Percentiles rank a stretch among this genome's conserved stretches.
phyloP scores from a whole-genome alignment of 2,329 filamentous ascomycete genomes.

The Pseudogymnoascus sp. region DNA sequence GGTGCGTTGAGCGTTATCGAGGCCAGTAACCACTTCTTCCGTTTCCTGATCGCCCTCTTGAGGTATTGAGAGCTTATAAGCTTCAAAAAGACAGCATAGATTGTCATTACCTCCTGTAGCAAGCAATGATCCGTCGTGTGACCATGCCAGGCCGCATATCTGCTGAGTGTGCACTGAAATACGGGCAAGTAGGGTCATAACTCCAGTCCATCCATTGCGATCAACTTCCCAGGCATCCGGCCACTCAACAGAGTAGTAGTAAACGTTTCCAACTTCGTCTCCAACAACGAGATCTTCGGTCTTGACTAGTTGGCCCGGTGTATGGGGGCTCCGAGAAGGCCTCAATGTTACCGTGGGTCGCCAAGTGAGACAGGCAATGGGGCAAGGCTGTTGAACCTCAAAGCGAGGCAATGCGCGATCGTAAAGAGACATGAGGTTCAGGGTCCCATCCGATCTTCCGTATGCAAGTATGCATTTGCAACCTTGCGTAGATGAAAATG shows the following conservation, averaged over 20 bases:
- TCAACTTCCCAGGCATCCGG: slow-evolving; percentile 55
- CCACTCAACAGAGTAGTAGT: slow-evolving; percentile 91
- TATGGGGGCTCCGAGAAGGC: slow-evolving; percentile 42
- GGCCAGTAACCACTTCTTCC: slow-evolving; percentile 19
- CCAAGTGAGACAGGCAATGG: slow-evolving; percentile 77
- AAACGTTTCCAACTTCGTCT: slow-evolving; percentile 74
- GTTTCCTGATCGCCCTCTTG: background rate
- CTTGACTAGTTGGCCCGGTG: slow-evolving; percentile 43
- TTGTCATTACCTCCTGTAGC: slow-evolving; percentile 94
- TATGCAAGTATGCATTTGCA: slow-evolving; percentile 75
- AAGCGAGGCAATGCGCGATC: slow-evolving; percentile 64
- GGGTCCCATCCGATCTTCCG: slow-evolving; percentile 67
- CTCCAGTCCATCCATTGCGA: slow-evolving; percentile 65
- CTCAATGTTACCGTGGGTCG: slow-evolving; percentile 54
- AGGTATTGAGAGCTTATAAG: slow-evolving; percentile 17
- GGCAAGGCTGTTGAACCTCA: slow-evolving; percentile 61
- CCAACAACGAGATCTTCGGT: slow-evolving; percentile 83
- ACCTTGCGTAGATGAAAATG: slow-evolving; percentile 77
- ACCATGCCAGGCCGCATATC: slow-evolving; percentile 90
- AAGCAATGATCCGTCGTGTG: slow-evolving; percentile 65
- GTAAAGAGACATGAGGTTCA: slow-evolving; percentile 71
- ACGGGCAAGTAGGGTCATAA: slow-evolving; percentile 68
- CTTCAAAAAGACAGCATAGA: slow-evolving; percentile 70
- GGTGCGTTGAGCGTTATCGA: slow-evolving; percentile 26
- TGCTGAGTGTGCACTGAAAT: slow-evolving; percentile 79